Conservation (phyloP, 1,284 basidiomycete species). For the Dichomitus squalens region DNA sequence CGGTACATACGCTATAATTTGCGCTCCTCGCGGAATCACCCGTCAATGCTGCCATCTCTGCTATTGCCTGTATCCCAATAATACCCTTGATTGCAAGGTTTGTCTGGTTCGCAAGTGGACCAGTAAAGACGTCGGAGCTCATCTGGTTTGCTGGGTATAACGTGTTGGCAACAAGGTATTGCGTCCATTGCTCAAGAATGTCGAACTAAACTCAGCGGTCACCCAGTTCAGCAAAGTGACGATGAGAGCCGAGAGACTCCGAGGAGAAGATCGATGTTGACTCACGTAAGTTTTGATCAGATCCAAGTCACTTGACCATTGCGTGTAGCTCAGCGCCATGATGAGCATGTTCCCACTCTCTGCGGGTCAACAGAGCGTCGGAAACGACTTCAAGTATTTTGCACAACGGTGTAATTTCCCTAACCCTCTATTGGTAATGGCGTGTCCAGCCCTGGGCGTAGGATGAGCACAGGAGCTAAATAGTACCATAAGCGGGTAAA, state of each 20-base stretch:
- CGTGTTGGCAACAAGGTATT: constrained; percentile 67
- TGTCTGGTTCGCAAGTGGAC: constrained; percentile 72
- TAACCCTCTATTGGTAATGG: constrained; percentile 63
- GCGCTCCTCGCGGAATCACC: constrained; percentile 49
- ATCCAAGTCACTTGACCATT: constrained; percentile 56
- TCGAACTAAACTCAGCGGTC: constrained; percentile 39
- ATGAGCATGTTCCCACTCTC: constrained; percentile 79
- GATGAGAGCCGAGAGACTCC: not conserved
- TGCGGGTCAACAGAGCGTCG: constrained; percentile 21
- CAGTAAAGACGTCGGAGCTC: constrained; percentile 76
- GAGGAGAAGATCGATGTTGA: too few species aligned
- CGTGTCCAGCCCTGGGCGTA: constrained; percentile 47
- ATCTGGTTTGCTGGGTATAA: constrained; percentile 63
- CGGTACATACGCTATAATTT: constrained; percentile 59
- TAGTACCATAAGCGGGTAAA: too few species aligned
- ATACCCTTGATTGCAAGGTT: constrained; percentile 82
- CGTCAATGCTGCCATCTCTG: constrained; percentile 53
- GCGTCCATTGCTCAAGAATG: constrained; percentile 73
- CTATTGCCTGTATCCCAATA: constrained; percentile 72
- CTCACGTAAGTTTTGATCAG: constrained; percentile 56
- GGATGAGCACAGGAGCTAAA: not conserved
- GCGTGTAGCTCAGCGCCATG: constrained; percentile 71
- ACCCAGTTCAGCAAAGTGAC: not conserved
- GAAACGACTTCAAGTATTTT: not conserved
- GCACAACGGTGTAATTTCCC: not conserved